Evolutionary conservation across 805 yeast species (phyloP), one percentile per base, ranked within the genome.

Genomic region (Zygoascus tannicola): DNA sequence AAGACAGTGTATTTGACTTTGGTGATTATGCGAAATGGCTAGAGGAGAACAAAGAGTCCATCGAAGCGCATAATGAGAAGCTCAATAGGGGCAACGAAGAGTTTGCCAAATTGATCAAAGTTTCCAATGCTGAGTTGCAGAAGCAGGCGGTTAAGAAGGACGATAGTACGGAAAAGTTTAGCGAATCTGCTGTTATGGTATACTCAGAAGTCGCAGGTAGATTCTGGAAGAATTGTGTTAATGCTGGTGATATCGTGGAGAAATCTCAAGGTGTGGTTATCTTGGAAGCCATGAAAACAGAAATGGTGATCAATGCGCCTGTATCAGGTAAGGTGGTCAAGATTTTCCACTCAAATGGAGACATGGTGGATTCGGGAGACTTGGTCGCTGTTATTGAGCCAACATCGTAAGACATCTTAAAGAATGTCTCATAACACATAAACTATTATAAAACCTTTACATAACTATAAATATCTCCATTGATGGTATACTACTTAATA

Each of bases 211-310:
- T 79, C 61, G 83, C 95, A n/a, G 98, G 97, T 44, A 74, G 97
- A 54, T 87, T 67, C 61, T 90, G 98, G 98, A 90, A 92, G 64
- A 77, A 94, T 1, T 67, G 87, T 52, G 94, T 82, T 22, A 66
- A 71, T 45, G 88, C 74, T 38, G 96, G 96, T 20, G 92, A 84
- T 55, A 64, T 51, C 4, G 94, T 90, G 22, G 66, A 69, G 42
- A 73, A 66, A 38, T 94, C 88, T 28, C 90, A 85, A 55, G 86
- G 86, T 3, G 70, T 90, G 49, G 75, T 90, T 52, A 86, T 92
- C 33, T 85, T 90, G 43, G 98, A 90, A 65, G 97, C 98, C 44
- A 90, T 90, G 98, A 90, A 90, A 71, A 92, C 97, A 0, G 98
- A 90, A 66, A 90, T 90, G 97, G 75, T 78, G 41, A 94, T 90